A percentile compares a stretch with the other conserved stretches of the same genome.
Conservation (phyloP, 106 monocot genomes). For the Dioscorea zingiberensis region DNA sequence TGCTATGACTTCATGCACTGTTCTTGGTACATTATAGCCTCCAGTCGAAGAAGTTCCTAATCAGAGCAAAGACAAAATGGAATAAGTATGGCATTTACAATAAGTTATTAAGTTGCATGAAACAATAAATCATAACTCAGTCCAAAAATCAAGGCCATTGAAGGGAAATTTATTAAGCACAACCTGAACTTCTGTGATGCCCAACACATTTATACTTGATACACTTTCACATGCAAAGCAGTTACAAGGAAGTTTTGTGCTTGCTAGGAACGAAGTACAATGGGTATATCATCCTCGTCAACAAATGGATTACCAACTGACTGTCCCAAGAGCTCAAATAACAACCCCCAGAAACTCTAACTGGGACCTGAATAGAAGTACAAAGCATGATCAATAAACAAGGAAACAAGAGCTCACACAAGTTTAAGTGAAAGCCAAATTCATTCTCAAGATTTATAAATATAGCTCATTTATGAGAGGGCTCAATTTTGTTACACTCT, state of each 20-base stretch:
- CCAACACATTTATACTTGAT: constrained; percentile 72
- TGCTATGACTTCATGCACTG: constrained; percentile 89
- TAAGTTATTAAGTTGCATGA: no score
- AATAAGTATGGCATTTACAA: no score
- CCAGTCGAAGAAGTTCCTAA: constrained; percentile 92
- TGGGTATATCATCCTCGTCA: constrained; percentile 90
- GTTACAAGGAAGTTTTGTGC: constrained; percentile 82
- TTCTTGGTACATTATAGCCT: constrained; percentile 61
- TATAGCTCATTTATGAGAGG: no score
- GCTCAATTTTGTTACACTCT: no score
- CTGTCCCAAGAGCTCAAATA: constrained; percentile 93
- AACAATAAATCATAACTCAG: no score
- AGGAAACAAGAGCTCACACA: no score
- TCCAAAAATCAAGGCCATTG: no score
- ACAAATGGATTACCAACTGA: constrained; percentile 80
- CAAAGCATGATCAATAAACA: no score
- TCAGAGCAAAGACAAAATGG: no score
- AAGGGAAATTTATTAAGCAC: no score
- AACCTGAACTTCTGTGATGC: constrained; percentile 98
- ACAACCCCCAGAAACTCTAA: constrained; percentile 82
- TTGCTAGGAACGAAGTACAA: constrained; percentile 95
- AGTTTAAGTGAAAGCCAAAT: no score
- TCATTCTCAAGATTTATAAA: no score
- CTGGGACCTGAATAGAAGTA: constrained; percentile 83
- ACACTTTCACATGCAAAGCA: constrained; percentile 81